These are phyloP conservation scores for Diaporthe citri DNA, from an alignment of 2,329 filamentous ascomycete genomes.

Conservation along the genomic window DNA sequence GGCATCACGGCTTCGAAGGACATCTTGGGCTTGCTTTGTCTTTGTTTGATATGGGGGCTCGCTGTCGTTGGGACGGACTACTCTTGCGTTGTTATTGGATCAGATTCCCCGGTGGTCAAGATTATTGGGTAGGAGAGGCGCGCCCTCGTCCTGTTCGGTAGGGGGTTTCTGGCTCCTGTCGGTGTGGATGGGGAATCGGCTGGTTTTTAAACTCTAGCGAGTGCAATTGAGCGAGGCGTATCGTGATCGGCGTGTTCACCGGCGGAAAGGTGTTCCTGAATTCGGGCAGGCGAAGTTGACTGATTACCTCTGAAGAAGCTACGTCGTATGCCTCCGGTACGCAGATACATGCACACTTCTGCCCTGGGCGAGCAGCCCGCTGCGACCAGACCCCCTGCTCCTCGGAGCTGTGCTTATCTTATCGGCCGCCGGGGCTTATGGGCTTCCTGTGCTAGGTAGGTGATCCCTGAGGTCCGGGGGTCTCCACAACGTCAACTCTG, in stretches of 20 bases:
- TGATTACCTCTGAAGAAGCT: conserved; percentile 1
- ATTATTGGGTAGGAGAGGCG: background rate
- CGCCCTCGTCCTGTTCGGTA: background rate
- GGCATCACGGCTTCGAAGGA: conserved; percentile 79
- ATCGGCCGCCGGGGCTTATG: background rate
- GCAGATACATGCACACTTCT: background rate
- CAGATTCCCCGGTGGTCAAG: background rate
- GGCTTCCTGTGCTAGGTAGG: conserved; percentile 1
- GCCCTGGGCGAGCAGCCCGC: background rate
- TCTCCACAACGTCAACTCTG: background rate
- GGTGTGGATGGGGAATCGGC: background rate
- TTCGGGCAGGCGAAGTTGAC: background rate
- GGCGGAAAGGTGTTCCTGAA: background rate
- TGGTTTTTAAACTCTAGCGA: background rate
- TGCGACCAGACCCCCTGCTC: conserved; percentile 31
- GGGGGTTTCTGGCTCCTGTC: background rate
- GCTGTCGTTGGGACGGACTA: background rate
- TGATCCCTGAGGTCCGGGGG: conserved; percentile 4
- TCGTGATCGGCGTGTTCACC: background rate
- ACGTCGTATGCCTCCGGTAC: conserved; percentile 15
- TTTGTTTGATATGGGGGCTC: background rate
- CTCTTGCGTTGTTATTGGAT: background rate
- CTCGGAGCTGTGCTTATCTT: conserved; percentile 28
- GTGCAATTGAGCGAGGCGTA: background rate
- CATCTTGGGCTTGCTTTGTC: conserved; percentile 59